These are phyloP conservation scores for Chlorokybus atmophyticus DNA, from an alignment of 139 green algal genomes.

Conservation along the genomic window DNA sequence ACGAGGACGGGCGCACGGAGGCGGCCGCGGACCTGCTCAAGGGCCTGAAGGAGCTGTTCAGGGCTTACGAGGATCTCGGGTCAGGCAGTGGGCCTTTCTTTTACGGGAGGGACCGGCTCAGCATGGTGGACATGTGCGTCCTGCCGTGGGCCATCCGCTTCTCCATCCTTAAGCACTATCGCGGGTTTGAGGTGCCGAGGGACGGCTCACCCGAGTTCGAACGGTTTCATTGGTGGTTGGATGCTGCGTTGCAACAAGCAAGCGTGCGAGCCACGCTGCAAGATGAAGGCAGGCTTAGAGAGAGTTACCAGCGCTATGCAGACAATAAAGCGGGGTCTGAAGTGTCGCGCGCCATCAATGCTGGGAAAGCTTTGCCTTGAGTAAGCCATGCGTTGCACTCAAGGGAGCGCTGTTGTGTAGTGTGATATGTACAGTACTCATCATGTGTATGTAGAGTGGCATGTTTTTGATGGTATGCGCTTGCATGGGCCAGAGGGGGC, in stretches of 20 bases:
- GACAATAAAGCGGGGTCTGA: constrained; percentile 20
- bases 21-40: constrained; percentile 10
- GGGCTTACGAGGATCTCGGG: constrained; percentile 3
- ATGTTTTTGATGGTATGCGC: too few species aligned
- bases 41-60: constrained; percentile 7
- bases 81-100: constrained; percentile 22
- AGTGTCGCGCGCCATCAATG: constrained; percentile 21
- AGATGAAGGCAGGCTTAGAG: constrained; percentile 11
- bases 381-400: too few species aligned
- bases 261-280: constrained; percentile 17
- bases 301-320: constrained; percentile 26
- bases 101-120: not conserved
- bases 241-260: not conserved
- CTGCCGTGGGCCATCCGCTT: constrained; percentile 10
- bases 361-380: constrained; percentile 16
- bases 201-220: constrained; percentile 5
- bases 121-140: constrained; percentile 16
- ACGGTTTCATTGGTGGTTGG: constrained; percentile 6
- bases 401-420: too few species aligned
- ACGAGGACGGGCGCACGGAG: constrained; percentile 17
- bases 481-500: too few species aligned
- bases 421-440: too few species aligned
- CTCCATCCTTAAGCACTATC: constrained; percentile 17
- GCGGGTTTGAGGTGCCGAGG: constrained; percentile 8
- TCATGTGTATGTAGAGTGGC: too few species aligned